phyloP scores from a whole-genome alignment of 2,329 filamentous ascomycete species.

The Proliferodiscus dingleyae region DNA sequence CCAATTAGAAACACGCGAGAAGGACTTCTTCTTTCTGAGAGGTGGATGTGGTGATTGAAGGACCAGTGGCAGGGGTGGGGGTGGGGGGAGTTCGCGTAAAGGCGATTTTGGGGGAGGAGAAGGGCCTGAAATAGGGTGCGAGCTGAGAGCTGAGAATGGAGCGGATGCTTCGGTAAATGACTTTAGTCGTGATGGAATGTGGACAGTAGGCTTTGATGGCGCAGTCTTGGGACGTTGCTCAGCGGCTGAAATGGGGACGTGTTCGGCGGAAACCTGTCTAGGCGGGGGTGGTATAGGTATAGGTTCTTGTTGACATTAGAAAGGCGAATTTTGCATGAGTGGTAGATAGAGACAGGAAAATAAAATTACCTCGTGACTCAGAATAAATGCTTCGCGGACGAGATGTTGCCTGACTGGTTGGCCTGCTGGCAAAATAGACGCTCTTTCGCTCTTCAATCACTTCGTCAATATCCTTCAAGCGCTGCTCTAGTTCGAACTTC shows the following conservation, averaged over 20 bases:
- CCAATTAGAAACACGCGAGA: conserved; percentile 58
- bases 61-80: conserved; percentile 51
- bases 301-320: conserved; percentile 40
- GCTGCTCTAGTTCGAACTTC: conserved; percentile 50
- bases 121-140: conserved; percentile 7
- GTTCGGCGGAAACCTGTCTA: conserved; percentile 37
- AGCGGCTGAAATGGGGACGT: conserved; percentile 30
- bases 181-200: conserved; percentile 31
- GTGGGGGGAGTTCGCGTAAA: conserved; percentile 12
- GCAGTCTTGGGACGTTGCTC: conserved; percentile 32
- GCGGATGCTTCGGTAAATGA: conserved; percentile 31
- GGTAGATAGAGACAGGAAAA: not conserved
- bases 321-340: too few species aligned
- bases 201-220: conserved; percentile 30
- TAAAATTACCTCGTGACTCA: conserved; percentile 21
- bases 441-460: conserved; percentile 55
- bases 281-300: conserved; percentile 46
- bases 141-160: conserved; percentile 10
- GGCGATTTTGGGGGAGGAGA: conserved; percentile 10
- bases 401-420: conserved; percentile 24
- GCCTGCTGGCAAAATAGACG: conserved; percentile 40
- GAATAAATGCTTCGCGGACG: conserved; percentile 25
- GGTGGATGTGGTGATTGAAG: conserved; percentile 45
- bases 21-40: conserved; percentile 62
- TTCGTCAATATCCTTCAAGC: conserved; percentile 56